A percentile compares a stretch with the other conserved stretches of the same genome.
These are phyloP conservation scores for Zygoascus ofunaensis DNA, from an alignment of 805 yeast species.

Conservation along the genomic window DNA sequence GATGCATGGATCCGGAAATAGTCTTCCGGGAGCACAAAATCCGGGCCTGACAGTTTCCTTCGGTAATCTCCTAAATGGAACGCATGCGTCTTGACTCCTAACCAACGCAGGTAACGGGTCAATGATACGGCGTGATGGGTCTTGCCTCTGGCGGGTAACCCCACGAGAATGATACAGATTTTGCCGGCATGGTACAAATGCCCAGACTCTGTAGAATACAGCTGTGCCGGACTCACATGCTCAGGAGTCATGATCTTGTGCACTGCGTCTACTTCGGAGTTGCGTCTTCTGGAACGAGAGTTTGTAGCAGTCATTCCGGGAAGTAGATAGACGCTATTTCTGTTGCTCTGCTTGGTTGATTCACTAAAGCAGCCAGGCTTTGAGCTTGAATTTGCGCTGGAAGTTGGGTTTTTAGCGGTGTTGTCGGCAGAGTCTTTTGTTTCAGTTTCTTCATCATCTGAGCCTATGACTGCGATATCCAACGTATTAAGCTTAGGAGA, in stretches of 20 bases:
- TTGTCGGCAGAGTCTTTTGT: neutral
- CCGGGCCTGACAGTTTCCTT: constrained; percentile 32
- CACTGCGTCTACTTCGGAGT: constrained; percentile 18
- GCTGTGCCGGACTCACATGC: constrained; percentile 82
- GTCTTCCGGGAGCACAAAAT: constrained; percentile 54
- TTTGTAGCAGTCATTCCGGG: neutral
- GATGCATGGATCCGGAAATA: constrained; percentile 50
- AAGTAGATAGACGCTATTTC: neutral
- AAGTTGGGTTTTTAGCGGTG: neutral
- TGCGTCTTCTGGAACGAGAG: constrained; percentile 8
- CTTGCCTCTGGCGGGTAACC: constrained; percentile 93
- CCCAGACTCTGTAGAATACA: constrained; percentile 88
- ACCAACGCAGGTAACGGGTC: constrained; percentile 89
- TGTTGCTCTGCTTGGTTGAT: too few relatives aligned
- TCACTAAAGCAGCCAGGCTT: too few relatives aligned
- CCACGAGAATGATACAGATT: constrained; percentile 78
- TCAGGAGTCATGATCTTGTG: constrained; percentile 30
- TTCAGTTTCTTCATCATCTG: neutral
- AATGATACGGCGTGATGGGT: constrained; percentile 86
- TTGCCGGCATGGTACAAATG: constrained; percentile 93
- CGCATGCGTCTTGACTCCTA: constrained; percentile 86
- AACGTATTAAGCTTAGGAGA: neutral
- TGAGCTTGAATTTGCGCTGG: too few relatives aligned
- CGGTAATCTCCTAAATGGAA: constrained; percentile 91
- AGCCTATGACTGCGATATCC: neutral